Conservation (phyloP, 768 basidiomycete genomes). For the Sutorius australiensis region DNA sequence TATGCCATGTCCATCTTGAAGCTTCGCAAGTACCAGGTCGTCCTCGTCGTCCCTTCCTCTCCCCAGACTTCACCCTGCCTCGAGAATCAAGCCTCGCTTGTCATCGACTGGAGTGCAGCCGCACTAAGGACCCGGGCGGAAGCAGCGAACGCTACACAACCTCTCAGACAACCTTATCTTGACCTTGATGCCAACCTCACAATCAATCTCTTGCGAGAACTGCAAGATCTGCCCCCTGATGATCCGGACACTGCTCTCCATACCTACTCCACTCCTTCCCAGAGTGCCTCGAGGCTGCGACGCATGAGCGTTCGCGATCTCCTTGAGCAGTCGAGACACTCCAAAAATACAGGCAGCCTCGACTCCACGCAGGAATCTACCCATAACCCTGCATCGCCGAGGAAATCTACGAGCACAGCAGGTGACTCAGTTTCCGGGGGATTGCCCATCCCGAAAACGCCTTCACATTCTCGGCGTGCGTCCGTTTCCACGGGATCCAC, state of each 20-base stretch:
- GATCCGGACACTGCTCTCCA: conserved; percentile 10
- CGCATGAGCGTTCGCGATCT: conserved; percentile 24
- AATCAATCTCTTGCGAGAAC: conserved; percentile 20
- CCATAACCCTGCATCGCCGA: conserved; percentile 3
- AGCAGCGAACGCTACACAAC: conserved; percentile 2
- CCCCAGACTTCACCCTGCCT: conserved; percentile 42
- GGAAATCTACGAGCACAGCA: conserved; percentile 5
- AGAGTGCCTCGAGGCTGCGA: conserved; percentile 7
- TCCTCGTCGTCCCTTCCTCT: conserved; percentile 43
- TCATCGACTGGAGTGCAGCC: conserved; percentile 48
- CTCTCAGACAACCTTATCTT: conserved; percentile 23
- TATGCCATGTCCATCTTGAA: conserved; percentile 59
- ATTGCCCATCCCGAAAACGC: conserved; percentile 14
- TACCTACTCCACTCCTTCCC: conserved; percentile 1
- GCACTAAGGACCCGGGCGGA: conserved; percentile 34
- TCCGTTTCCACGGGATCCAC: conserved; percentile 19
- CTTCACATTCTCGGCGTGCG: conserved; percentile 14
- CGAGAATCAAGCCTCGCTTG: conserved; percentile 50
- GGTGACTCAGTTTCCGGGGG: conserved; percentile 5
- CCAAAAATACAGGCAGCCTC: conserved; percentile 2
- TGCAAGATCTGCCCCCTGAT: conserved; percentile 14
- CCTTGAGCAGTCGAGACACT: conserved; percentile 16
- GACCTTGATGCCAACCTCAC: conserved; percentile 25
- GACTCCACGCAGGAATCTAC: conserved; percentile 7
- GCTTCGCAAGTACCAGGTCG: conserved; percentile 49